Base-by-base conservation (phyloP, 2,329 filamentous ascomycete species). In the Raffaelea arxii region DNA sequence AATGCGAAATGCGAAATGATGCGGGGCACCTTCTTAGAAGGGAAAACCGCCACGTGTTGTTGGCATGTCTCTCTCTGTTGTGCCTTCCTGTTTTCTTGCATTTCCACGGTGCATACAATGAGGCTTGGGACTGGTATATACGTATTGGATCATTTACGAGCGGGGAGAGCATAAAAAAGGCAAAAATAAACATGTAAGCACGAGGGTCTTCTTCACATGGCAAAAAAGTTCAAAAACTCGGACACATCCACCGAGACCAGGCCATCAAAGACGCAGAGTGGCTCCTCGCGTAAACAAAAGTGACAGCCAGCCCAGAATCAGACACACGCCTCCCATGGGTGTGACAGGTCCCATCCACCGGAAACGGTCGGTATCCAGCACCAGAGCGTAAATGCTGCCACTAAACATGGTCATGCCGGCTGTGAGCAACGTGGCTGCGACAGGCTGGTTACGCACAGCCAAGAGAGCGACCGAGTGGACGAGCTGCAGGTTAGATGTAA, bases 401-500 rank as follows among this genome's bases (percentile, higher is more conserved):
- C 72, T 77, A 62, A 84, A 84, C 69, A 82, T 72, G 4, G 76
- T 77, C 67, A 84, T 83, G 44, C 81, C 80, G 1, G 76, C 76
- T 0, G 75, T 74, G 58, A 84, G 75, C n/a, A 82, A 65, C 2
- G 63, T 63, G 44, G 74, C 73, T 18, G 79, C 78, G 21, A 79
- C 55, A 25, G 71, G 75, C 55, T 78, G 74, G 52, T 71, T 66
- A 11, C 77, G 76, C 2, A 77, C 69, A 19, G 82, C 63, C 23
- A 84, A 74, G 41, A 84, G 63, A 36, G 75, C 75, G 25, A 74
- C 67, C 14, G 77, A 77, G 64, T 84, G 80, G 41, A 82, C 64
- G 40, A 84, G 69, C 79, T 84, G 55, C 4, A 24, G 22, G 22
- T 23, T 46, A 3, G 16, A 16, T 32, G 16, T 32, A 32, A 39